Evolutionary conservation across 345 rosid species (phyloP).

Genomic region (Citrus sp.): DNA sequence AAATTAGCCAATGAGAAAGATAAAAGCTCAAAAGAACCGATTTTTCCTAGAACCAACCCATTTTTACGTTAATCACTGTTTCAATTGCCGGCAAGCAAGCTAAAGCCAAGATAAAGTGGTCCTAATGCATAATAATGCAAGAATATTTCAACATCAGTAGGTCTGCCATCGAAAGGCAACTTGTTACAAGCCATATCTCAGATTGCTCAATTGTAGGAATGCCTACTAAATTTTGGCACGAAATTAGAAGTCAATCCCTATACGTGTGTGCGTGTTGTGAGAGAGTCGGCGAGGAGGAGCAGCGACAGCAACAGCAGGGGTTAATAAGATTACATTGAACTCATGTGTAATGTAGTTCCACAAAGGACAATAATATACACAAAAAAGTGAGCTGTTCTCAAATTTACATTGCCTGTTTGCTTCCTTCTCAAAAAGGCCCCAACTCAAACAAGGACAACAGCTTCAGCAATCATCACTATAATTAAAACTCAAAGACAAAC

Average conservation of each 20-base stretch:
- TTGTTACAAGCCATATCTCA: not conserved
- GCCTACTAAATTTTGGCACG: not conserved
- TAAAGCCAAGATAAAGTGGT: not conserved
- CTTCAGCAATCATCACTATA: conserved; percentile 25
- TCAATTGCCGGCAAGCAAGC: not conserved
- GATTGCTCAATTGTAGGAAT: not conserved
- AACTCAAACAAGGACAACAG: conserved; percentile 29
- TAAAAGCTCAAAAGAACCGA: not conserved
- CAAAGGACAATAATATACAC: conserved; percentile 29
- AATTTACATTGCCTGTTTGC: conserved; percentile 53
- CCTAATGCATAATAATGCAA: not conserved
- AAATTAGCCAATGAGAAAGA: no score
- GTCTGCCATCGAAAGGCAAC: not conserved
- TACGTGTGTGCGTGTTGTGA: not conserved
- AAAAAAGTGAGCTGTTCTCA: conserved; percentile 37
- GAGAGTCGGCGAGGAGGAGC: not conserved
- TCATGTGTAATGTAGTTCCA: conserved; percentile 12
- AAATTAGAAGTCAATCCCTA: not conserved
- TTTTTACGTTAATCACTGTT: not conserved
- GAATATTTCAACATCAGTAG: not conserved
- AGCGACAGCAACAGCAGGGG: not conserved
- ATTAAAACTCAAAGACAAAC: conserved; percentile 3
- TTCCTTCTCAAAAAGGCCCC: conserved; percentile 25
- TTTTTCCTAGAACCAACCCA: not conserved
- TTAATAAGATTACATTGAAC: conserved; percentile 9